phyloP scores from a whole-genome alignment of 2,329 filamentous ascomycete genomes.

The Diaporthe helianthi region DNA sequence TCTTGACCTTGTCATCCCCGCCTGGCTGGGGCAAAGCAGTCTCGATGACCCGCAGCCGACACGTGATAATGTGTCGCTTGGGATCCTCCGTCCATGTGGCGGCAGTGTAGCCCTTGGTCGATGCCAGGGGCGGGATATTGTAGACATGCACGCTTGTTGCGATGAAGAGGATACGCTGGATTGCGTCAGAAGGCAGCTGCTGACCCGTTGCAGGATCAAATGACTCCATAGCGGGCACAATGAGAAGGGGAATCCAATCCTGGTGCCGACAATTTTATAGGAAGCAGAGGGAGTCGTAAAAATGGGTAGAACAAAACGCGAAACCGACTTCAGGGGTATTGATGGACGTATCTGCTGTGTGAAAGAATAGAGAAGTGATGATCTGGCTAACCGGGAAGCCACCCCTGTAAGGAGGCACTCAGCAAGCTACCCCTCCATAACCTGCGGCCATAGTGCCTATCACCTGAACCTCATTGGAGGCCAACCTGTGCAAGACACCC shows the following conservation, averaged over 20 bases:
- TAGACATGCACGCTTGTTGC: conserved; percentile 81
- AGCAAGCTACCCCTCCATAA: conserved; percentile 9
- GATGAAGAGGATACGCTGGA: conserved; percentile 85
- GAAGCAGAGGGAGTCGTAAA: not conserved
- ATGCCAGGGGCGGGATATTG: conserved; percentile 80
- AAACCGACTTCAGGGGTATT: not conserved
- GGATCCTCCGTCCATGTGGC: conserved; percentile 77
- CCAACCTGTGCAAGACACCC: too few species aligned
- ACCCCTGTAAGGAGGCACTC: not conserved
- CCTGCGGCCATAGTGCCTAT: too few species aligned
- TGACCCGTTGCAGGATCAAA: conserved; percentile 75
- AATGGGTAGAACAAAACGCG: not conserved
- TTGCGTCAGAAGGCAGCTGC: conserved; percentile 74
- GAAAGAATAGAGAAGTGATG: not conserved
- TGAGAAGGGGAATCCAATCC: too few species aligned
- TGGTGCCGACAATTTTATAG: not conserved
- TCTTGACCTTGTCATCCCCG: conserved; percentile 65
- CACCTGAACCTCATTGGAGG: too few species aligned
- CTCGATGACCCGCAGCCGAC: conserved; percentile 79
- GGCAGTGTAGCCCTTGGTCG: conserved; percentile 80
- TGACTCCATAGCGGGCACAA: conserved; percentile 58
- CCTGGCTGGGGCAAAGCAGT: conserved; percentile 63
- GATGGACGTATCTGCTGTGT: not conserved
- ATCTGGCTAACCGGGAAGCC: conserved; percentile 18
- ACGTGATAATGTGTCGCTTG: conserved; percentile 83